Conservation (phyloP, 495 filamentous ascomycete genomes). For the Hypoxylon perforatum region DNA sequence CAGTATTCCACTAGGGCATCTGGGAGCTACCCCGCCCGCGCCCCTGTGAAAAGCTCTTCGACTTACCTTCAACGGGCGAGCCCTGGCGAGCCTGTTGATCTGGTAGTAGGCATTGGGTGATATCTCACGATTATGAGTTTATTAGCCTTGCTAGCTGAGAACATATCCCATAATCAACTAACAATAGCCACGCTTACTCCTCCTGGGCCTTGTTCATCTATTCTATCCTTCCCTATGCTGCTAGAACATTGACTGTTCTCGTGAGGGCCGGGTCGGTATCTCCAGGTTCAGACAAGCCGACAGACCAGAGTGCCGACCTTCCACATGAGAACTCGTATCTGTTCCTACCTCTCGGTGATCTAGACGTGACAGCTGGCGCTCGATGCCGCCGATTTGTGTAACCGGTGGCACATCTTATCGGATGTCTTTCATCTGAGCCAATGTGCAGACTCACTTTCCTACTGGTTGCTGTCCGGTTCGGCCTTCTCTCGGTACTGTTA, state of each 20-base stretch:
- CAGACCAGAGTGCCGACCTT: neutral
- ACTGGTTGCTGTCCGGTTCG: conserved; percentile 19
- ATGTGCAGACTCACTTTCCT: conserved; percentile 10
- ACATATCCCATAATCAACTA: neutral
- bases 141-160: neutral
- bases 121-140: neutral
- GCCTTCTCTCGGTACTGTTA: conserved; percentile 20
- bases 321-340: neutral
- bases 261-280: neutral
- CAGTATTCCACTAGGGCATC: neutral
- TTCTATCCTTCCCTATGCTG: neutral
- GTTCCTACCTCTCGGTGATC: conserved; percentile 8
- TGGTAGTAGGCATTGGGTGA: neutral
- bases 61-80: no score
- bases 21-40: no score
- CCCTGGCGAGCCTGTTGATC: no score
- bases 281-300: neutral
- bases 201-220: neutral
- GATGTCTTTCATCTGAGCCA: conserved; percentile 25
- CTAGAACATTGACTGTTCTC: neutral
- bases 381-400: conserved; percentile 39
- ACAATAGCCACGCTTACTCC: neutral
- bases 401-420: conserved; percentile 25
- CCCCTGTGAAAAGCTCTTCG: no score
- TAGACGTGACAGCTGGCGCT: conserved; percentile 2